A percentile compares a stretch with the other conserved stretches of the same genome.
phyloP scores from a whole-genome alignment of 1,139 yeast genomes.

The Lizanozyma gosingica region DNA sequence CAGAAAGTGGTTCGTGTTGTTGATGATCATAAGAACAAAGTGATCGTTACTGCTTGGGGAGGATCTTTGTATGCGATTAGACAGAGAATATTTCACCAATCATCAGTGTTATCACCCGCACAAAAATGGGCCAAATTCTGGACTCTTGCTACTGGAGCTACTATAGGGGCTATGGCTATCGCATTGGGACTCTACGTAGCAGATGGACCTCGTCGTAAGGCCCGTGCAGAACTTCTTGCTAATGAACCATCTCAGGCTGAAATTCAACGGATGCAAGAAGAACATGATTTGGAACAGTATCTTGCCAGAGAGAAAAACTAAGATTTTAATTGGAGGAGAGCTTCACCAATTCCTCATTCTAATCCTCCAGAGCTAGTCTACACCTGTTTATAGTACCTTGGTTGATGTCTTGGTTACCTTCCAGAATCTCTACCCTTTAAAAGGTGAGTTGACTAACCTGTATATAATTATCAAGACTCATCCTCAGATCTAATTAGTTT shows the following conservation, averaged over 20 bases:
- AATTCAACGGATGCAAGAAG: neutral
- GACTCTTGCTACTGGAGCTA: neutral
- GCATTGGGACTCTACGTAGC: neutral
- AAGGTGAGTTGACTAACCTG: no score
- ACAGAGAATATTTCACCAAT: no score
- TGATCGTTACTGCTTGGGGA: constrained; percentile 32
- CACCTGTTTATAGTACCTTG: no score
- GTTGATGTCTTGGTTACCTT: no score
- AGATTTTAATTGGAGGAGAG: no score
- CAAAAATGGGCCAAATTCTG: neutral
- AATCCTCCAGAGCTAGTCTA: no score
- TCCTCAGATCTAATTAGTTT: no score
- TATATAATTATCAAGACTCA: no score
- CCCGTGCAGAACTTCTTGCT: neutral
- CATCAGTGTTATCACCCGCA: neutral
- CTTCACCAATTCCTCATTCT: no score
- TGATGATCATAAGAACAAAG: constrained; percentile 30
- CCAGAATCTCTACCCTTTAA: no score
- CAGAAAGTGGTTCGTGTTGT: constrained; percentile 21
- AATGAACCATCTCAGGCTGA: neutral
- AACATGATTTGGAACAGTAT: neutral
- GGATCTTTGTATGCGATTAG: constrained; percentile 25
- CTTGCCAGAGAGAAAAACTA: no score
- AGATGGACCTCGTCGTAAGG: neutral
- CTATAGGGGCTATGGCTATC: neutral